Conservation (phyloP, 257 asterid genomes). For the Fraxinus anomala region DNA sequence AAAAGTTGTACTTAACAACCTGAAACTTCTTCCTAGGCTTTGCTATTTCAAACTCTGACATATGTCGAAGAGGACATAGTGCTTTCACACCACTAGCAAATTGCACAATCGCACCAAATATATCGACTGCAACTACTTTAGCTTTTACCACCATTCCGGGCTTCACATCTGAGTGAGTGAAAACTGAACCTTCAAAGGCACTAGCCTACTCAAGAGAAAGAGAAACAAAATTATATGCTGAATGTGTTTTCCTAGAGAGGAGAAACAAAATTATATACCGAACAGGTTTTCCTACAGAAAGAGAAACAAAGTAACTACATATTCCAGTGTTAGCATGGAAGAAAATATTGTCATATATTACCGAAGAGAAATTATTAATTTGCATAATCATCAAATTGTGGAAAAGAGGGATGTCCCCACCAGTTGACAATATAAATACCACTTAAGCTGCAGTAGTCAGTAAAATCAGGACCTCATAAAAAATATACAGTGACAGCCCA, state of each 20-base stretch:
- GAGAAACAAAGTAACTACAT: not conserved
- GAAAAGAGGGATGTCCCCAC: conserved; percentile 1
- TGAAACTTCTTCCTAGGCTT: conserved; percentile 95
- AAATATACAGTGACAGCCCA: not conserved
- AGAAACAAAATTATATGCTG: conserved; percentile 5
- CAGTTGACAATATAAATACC: not conserved
- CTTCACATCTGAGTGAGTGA: conserved; percentile 94
- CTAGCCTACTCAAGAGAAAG: conserved; percentile 62
- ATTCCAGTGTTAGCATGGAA: not conserved
- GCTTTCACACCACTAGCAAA: conserved; percentile 91
- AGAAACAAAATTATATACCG: conserved; percentile 3
- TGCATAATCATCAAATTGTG: not conserved
- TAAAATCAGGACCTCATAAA: not conserved
- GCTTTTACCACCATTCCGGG: conserved; percentile 99
- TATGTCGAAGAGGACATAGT: conserved; percentile 98
- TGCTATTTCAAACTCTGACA: conserved; percentile 93
- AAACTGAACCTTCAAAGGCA: conserved; percentile 86
- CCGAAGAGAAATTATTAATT: not conserved
- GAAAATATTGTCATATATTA: conserved; percentile 9
- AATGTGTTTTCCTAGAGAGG: not conserved
- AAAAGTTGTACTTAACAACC: conserved; percentile 48
- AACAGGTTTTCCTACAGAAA: conserved; percentile 1
- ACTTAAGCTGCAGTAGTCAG: not conserved
- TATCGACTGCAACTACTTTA: conserved; percentile 74
- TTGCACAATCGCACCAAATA: conserved; percentile 91